Conservation (phyloP, 2,329 filamentous ascomycete species). For the Rachicladosporium sp. region DNA sequence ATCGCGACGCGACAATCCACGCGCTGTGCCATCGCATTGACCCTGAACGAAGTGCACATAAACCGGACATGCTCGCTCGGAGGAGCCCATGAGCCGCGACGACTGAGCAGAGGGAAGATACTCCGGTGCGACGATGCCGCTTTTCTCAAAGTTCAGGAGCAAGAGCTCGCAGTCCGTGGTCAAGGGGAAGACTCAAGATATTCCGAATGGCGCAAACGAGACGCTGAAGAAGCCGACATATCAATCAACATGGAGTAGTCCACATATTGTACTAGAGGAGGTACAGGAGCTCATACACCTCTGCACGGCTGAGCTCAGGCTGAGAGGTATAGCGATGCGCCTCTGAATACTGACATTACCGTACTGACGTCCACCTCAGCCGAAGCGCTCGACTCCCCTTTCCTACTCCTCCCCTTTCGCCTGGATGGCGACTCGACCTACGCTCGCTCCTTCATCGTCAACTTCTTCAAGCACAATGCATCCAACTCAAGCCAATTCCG, state of each 20-base stretch:
- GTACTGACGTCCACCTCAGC: slow-evolving; percentile 13
- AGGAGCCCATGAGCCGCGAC: too few species aligned
- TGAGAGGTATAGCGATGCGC: slow-evolving; percentile 55
- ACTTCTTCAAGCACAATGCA: slow-evolving; percentile 68
- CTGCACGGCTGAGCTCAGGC: slow-evolving; percentile 86
- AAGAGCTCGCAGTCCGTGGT: slow-evolving; percentile 52
- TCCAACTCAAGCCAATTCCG: slow-evolving; percentile 44
- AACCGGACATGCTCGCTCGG: too few species aligned
- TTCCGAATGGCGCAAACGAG: slow-evolving; percentile 10
- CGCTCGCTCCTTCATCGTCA: slow-evolving; percentile 81
- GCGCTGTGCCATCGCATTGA: too few species aligned
- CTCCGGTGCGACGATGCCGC: slow-evolving; percentile 33
- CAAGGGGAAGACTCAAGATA: slow-evolving; percentile 42
- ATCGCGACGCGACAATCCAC: too few species aligned
- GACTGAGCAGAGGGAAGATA: background rate
- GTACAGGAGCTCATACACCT: slow-evolving; percentile 74
- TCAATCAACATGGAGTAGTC: slow-evolving; percentile 75
- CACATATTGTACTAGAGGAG: slow-evolving; percentile 74
- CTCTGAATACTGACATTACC: background rate
- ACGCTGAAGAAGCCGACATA: slow-evolving; percentile 57
- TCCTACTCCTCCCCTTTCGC: slow-evolving; percentile 86
- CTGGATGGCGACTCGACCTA: slow-evolving; percentile 85
- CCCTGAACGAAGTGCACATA: too few species aligned
- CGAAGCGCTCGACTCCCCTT: slow-evolving; percentile 75
- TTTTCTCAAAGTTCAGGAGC: slow-evolving; percentile 57